These are phyloP conservation scores for Panicum virgatum DNA, from an alignment of 202 grass and related monocot species.

Conservation along the genomic window DNA sequence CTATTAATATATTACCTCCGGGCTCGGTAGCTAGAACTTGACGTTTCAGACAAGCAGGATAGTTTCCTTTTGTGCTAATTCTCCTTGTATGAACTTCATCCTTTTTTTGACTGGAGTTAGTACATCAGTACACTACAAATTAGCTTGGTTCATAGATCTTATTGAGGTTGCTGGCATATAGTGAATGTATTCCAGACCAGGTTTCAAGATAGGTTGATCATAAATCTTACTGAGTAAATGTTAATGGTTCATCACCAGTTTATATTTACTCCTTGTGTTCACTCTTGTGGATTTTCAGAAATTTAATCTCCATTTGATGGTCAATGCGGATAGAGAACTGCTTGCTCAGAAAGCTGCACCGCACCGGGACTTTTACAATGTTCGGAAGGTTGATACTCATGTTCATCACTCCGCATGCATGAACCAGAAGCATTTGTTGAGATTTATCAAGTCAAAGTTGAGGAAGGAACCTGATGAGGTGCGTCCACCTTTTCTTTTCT, in stretches of 20 bases:
- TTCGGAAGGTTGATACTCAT: constrained; percentile 97
- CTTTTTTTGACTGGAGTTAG: too few species aligned
- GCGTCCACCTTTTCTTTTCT: constrained; percentile 1
- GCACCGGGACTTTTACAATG: constrained; percentile 93
- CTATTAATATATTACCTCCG: background rate
- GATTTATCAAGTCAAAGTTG: constrained; percentile 95
- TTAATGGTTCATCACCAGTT: background rate
- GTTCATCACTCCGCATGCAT: constrained; percentile 99
- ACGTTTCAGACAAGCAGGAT: too few species aligned
- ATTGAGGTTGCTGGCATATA: background rate
- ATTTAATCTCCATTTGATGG: constrained; percentile 93
- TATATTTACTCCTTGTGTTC: constrained; percentile 26
- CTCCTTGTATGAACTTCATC: too few species aligned
- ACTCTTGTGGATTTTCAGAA: constrained; percentile 52
- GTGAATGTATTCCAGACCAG: background rate
- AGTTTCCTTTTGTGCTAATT: too few species aligned
- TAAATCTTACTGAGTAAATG: constrained; percentile 21
- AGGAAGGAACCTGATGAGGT: constrained; percentile 97
- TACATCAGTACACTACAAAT: too few species aligned
- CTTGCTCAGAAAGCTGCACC: constrained; percentile 97
- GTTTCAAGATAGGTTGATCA: constrained; percentile 22
- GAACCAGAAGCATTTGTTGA: constrained; percentile 93
- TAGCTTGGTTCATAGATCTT: background rate
- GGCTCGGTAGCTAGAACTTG: too few species aligned
- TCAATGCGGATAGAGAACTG: constrained; percentile 92